Evolutionary conservation across 1,139 yeast genomes (phyloP), one percentile per base, ranked within the genome.

Genomic region (Blastobotrys indianensis): DNA sequence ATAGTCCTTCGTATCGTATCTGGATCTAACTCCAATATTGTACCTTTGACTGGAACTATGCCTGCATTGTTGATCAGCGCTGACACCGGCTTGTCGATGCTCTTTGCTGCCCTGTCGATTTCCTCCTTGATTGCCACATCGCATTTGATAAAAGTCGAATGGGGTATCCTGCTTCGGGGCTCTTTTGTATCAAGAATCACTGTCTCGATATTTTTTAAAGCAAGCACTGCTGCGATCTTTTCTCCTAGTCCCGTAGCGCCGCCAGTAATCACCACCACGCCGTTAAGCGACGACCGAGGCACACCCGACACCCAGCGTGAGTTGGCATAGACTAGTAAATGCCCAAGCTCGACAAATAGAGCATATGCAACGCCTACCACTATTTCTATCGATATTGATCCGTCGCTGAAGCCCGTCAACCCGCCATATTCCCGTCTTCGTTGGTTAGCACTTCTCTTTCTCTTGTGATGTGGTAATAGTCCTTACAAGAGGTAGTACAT

Each of bases 51-150:
- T 40, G 78, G 79, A 43, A 90, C 70, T 9, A 80, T 65, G 0
- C 92, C 95, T 0, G 94, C 95, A 61, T 85, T 86, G 58, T 84
- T 83, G 23, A 88, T 67, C 37, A 85, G 62, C 0, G 84, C 67
- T 30, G 80, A 73, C 1, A 84, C 66, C 16, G 47, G 25, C 15
- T 44, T 42, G 6, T 58, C 53, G 2, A 67, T 65, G n/a, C 55
- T 47, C 1, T 46, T 31, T 2, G 72, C 55, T 1, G 72, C 62
- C 1, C 50, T 49, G 2, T 57, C 54, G 2, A 77, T 62, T 12
- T 60, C 61, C 1, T 52, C 49, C n/a, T 65, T 64, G 45, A 70
- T 59, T 0, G 74, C 65, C 40, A 84, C 62, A 56, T 84, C 83
- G 62, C 86, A 80, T 23, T 62, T 43, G 39, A 67, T 55, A 50